Conservation (phyloP, 2,329 filamentous ascomycete species). For the Aspergillus candidus region DNA sequence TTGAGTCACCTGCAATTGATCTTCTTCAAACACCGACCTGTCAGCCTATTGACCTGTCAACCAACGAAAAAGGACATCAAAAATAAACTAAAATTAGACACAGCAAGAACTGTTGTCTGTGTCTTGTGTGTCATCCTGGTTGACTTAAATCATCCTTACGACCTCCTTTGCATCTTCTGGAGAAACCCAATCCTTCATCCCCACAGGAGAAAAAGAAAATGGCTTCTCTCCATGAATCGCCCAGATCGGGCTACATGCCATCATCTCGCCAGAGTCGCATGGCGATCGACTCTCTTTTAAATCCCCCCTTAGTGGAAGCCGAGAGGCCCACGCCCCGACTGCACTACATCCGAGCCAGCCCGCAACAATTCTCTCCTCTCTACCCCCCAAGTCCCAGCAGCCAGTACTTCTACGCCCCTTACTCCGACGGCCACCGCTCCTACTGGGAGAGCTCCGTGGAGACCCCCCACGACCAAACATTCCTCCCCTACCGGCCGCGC, state of each 20-base stretch:
- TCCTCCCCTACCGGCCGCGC: constrained; percentile 21
- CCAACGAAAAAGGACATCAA: too few relatives aligned
- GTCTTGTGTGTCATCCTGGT: neutral
- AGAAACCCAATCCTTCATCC: neutral
- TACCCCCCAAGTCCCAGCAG: constrained; percentile 24
- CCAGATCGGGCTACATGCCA: constrained; percentile 13
- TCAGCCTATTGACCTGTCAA: too few relatives aligned
- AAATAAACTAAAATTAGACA: too few relatives aligned
- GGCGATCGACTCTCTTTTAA: constrained; percentile 31
- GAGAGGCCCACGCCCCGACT: constrained; percentile 9
- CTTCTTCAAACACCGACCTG: too few relatives aligned
- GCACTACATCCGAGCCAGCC: constrained; percentile 15
- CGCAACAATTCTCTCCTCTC: constrained; percentile 22
- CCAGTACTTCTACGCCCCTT: constrained; percentile 21
- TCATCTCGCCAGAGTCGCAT: constrained; percentile 27
- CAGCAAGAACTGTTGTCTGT: neutral
- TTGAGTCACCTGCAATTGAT: too few relatives aligned
- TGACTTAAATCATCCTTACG: too few relatives aligned
- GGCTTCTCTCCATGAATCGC: constrained; percentile 14
- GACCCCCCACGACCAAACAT: constrained; percentile 20
- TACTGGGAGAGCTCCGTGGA: constrained; percentile 7
- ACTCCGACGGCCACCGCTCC: constrained; percentile 18
- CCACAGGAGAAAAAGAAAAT: constrained; percentile 1
- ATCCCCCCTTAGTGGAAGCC: constrained; percentile 22
- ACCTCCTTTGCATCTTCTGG: too few relatives aligned